These are phyloP conservation scores for Lactuca sativa DNA, from an alignment of 129 eudicot genomes.

Conservation along the genomic window DNA sequence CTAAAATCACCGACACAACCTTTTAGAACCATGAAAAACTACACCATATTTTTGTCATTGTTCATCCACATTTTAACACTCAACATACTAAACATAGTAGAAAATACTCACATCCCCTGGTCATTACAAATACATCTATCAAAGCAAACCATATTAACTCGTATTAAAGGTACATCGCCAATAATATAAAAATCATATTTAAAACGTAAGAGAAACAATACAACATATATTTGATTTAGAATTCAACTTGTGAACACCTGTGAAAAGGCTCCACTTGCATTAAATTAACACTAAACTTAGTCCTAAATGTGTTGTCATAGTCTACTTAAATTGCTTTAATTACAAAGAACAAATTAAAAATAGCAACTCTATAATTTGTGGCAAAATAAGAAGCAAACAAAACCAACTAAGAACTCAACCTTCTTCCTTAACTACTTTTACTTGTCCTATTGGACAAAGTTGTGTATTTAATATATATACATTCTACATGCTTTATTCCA, in stretches of 20 bases:
- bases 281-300: background rate
- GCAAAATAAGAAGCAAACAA: background rate
- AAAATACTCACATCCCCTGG: no score
- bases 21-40: no score
- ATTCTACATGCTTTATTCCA: no score
- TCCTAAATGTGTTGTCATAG: background rate
- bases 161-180: background rate
- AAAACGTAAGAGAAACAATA: background rate
- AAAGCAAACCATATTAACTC: no score
- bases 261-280: background rate
- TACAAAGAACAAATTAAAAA: background rate
- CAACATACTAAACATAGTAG: no score
- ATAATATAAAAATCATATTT: background rate
- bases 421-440: background rate
- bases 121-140: no score
- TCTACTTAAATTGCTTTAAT: background rate
- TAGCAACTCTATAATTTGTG: background rate
- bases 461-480: no score
- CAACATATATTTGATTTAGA: background rate
- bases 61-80: no score
- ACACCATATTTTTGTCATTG: no score
- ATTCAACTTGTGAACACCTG: background rate
- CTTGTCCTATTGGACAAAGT: background rate
- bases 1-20: no score
- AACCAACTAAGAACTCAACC: background rate